These are phyloP conservation scores for Talaromyces sp. DNA, from an alignment of 2,329 filamentous ascomycete species.

Conservation along the genomic window DNA sequence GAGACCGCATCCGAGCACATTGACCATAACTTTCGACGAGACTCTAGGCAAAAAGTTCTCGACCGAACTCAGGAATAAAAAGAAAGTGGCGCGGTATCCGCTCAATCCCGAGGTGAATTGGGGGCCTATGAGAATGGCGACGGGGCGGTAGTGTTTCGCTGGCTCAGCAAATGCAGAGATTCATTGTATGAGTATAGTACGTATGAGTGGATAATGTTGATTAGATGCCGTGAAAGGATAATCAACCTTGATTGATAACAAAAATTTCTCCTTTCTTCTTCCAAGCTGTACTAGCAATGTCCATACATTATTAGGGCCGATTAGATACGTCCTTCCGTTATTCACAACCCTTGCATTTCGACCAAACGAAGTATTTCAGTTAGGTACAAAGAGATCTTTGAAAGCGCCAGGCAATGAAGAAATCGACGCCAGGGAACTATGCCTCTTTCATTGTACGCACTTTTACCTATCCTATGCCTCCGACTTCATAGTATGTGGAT, in stretches of 20 bases:
- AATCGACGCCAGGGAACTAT: no score
- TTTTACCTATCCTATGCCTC: no score
- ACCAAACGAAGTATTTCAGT: no score
- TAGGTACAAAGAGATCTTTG: no score
- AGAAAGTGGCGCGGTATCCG: slow-evolving; percentile 80
- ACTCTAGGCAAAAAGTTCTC: slow-evolving; percentile 64
- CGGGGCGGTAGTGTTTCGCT: slow-evolving; percentile 11
- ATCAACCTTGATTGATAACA: background rate
- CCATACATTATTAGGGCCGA: no score
- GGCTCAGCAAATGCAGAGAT: background rate
- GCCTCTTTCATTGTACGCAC: no score
- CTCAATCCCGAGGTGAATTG: slow-evolving; percentile 87
- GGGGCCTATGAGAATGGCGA: slow-evolving; percentile 69
- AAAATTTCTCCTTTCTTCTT: no score
- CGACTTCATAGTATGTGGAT: no score
- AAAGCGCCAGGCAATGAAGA: no score
- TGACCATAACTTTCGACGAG: slow-evolving; percentile 76
- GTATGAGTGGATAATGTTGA: slow-evolving; percentile 22
- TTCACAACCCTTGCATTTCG: no score
- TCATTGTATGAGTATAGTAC: background rate
- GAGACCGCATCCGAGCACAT: slow-evolving; percentile 36
- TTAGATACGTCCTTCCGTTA: no score
- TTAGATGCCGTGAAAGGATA: background rate
- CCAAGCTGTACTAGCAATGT: no score
- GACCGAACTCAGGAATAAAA: slow-evolving; percentile 46